These are phyloP conservation scores for Microstegium vimineum DNA, from an alignment of 176 grass and related monocot species.

Conservation along the genomic window DNA sequence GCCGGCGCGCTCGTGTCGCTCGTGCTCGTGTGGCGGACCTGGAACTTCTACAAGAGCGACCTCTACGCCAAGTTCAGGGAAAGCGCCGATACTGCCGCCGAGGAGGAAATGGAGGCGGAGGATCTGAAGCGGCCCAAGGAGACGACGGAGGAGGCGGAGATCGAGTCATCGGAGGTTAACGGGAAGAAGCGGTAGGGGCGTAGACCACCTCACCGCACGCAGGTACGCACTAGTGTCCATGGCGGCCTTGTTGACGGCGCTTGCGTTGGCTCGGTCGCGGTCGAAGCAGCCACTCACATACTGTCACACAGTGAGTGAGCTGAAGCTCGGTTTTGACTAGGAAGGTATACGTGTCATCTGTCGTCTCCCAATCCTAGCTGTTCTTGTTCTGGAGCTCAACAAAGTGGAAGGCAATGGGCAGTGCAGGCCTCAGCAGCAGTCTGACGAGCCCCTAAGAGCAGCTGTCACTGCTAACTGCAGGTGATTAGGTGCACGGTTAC, in stretches of 20 bases:
- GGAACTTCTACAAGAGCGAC: slow-evolving; percentile 57
- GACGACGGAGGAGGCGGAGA: not conserved
- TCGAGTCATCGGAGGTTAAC: not conserved
- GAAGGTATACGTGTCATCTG: not conserved
- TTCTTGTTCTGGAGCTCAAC: not conserved
- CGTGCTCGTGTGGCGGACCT: slow-evolving; percentile 55
- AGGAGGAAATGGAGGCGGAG: not conserved
- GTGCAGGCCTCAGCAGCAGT: not conserved
- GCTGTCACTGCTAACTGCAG: not conserved
- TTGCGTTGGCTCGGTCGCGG: not conserved
- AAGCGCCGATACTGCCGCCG: not conserved
- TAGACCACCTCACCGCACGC: not conserved
- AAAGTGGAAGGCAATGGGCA: not conserved
- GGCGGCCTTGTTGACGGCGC: not conserved
- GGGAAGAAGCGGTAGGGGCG: slow-evolving; percentile 1
- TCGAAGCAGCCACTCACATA: not conserved
- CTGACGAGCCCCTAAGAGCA: not conserved
- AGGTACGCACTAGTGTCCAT: not conserved
- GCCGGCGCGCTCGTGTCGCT: slow-evolving; percentile 52
- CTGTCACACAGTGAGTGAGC: not conserved
- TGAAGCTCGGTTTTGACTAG: not conserved
- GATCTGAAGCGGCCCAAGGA: not conserved
- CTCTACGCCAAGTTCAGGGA: slow-evolving; percentile 62
- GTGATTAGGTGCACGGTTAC: not conserved
- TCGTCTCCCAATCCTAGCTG: not conserved